These are phyloP conservation scores for Crithidia fasciculata DNA, from an alignment of 208 protist species.

Conservation along the genomic window DNA sequence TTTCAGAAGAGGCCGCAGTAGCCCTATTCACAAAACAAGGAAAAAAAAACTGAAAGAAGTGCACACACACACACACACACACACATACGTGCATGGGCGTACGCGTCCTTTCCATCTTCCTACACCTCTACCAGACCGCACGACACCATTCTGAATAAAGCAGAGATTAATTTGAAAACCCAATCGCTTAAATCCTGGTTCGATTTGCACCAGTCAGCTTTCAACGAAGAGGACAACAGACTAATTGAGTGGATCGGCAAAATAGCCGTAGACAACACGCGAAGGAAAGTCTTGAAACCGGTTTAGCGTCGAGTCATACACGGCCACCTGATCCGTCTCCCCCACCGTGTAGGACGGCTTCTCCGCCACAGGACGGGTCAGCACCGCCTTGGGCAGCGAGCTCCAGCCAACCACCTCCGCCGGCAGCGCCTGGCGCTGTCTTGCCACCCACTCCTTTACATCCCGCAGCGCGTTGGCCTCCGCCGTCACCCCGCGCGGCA, in stretches of 20 bases:
- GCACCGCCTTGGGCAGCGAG: not conserved
- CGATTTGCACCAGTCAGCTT: not conserved
- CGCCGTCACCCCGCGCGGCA: not conserved
- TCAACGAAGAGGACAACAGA: not conserved
- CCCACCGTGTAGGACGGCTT: conserved; percentile 3
- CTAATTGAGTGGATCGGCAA: not conserved
- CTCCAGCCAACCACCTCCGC: conserved; percentile 13
- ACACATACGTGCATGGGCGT: no score
- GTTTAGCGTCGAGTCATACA: not conserved
- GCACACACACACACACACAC: no score
- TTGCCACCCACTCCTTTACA: not conserved
- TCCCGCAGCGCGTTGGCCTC: not conserved
- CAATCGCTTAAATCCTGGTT: no score
- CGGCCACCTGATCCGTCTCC: conserved; percentile 9
- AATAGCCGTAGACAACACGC: not conserved
- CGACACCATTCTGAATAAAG: no score
- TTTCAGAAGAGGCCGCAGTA: no score
- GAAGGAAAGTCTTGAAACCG: not conserved
- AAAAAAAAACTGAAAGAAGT: not conserved
- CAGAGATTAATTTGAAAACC: no score
- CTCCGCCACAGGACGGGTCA: not conserved
- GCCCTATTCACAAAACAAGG: not conserved
- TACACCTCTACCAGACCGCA: no score
- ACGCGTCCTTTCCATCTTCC: not conserved
- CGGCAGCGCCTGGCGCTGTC: not conserved